A percentile compares a stretch with the other conserved stretches of the same genome.
Conservation (phyloP, 768 basidiomycete genomes). For the Cystofilobasidium macerans region DNA sequence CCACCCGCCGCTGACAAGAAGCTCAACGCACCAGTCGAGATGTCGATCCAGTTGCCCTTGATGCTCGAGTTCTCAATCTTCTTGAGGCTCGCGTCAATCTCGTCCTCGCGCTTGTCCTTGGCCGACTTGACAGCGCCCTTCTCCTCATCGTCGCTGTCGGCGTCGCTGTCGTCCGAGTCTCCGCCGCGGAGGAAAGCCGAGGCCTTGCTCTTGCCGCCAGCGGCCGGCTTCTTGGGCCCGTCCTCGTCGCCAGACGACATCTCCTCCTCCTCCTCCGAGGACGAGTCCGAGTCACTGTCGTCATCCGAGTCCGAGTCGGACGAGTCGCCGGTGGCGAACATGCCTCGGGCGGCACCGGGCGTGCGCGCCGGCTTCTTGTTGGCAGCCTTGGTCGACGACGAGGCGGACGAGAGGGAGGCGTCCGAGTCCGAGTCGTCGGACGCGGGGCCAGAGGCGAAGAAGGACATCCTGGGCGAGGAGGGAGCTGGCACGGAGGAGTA, state of each 20-base stretch:
- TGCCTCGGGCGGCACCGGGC: conserved; percentile 20
- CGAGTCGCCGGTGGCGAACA: conserved; percentile 27
- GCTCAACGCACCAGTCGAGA: conserved; percentile 73
- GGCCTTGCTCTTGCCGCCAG: conserved; percentile 20
- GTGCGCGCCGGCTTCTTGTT: neutral
- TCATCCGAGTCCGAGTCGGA: conserved; percentile 13
- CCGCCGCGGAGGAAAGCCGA: conserved; percentile 20
- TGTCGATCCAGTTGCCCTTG: conserved; percentile 82
- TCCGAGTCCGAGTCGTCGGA: conserved; percentile 26
- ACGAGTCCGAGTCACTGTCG: conserved; percentile 15
- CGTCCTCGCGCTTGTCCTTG: conserved; percentile 47
- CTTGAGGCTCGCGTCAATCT: conserved; percentile 88
- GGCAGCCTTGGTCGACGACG: neutral
- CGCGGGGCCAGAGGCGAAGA: conserved; percentile 22
- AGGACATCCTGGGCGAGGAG: conserved; percentile 13
- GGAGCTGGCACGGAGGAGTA: no score
- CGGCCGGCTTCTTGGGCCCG: conserved; percentile 16
- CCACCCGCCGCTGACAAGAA: no score
- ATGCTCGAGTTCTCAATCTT: conserved; percentile 86
- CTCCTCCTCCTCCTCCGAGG: conserved; percentile 26
- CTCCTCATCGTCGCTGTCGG: conserved; percentile 21
- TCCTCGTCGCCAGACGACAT: conserved; percentile 21
- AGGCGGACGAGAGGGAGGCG: conserved; percentile 19
- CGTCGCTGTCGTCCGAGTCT: neutral
- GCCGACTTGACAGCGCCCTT: conserved; percentile 25